Evolutionary conservation across 176 grass and related monocot species (phyloP).

Genomic region (Thinopyrum elongatum): DNA sequence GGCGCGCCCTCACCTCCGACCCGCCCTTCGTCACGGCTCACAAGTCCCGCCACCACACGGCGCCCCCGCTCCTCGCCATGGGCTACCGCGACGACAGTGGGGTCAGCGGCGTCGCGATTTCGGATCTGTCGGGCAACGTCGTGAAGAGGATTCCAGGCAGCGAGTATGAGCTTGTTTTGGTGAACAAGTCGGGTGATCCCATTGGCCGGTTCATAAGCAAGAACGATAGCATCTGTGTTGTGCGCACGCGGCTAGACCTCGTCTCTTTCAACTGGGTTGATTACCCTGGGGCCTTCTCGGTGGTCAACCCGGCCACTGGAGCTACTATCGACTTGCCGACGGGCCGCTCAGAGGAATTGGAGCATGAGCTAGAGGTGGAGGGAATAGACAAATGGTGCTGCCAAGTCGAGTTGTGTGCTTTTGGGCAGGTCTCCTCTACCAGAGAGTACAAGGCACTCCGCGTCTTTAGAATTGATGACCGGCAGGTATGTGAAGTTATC

Average conservation of each 20-base stretch:
- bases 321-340: neutral
- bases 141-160: neutral
- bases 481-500: neutral
- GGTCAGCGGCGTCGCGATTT: neutral
- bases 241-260: neutral
- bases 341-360: neutral
- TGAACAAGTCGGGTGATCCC: neutral
- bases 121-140: neutral
- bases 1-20: neutral
- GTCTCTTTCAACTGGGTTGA: neutral
- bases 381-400: too few species aligned
- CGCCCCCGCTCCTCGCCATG: neutral
- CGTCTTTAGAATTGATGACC: neutral
- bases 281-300: neutral
- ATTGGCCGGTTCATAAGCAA: neutral
- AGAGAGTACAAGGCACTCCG: constrained; percentile 2
- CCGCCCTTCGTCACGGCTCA: neutral
- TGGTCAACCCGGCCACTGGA: neutral
- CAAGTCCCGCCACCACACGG: neutral
- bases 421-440: neutral
- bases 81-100: neutral
- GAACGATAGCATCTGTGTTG: neutral
- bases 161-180: neutral
- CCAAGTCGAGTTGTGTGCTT: neutral
- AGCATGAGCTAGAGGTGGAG: neutral